A percentile compares a stretch with the other conserved stretches of the same genome.
Evolutionary conservation across 1,284 basidiomycete species (phyloP).

Genomic region (Cutaneotrichosporon spelunceum): DNA sequence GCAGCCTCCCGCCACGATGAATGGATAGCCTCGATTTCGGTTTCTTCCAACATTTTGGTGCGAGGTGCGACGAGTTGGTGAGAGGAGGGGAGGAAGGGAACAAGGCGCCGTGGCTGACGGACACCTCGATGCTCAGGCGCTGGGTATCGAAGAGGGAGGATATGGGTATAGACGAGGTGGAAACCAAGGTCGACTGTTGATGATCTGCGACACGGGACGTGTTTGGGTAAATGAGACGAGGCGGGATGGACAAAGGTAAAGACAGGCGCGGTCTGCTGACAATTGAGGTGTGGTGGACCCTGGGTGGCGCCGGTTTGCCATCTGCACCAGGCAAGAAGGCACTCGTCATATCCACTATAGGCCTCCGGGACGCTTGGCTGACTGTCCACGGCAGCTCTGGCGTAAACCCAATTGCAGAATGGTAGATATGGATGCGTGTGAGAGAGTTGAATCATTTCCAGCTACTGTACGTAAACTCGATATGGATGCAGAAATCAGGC

Average conservation of each 20-base stretch:
- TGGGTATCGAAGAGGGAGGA: background rate
- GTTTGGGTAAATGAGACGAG: background rate
- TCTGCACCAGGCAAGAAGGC: too few species aligned
- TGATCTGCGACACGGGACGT: background rate
- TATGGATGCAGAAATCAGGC: background rate
- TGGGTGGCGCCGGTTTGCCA: background rate
- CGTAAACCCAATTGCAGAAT: too few species aligned
- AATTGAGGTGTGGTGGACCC: background rate
- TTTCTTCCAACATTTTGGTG: background rate
- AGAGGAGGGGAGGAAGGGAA: background rate
- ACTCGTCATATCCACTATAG: background rate
- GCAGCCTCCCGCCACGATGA: background rate
- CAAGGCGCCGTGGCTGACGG: too few species aligned
- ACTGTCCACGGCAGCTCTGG: too few species aligned
- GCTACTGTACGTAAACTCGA: background rate
- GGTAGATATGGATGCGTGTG: too few species aligned
- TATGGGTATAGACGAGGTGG: background rate
- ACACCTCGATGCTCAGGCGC: too few species aligned
- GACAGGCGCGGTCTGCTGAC: conserved; percentile 1
- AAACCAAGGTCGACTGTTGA: background rate
- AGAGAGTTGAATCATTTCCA: too few species aligned
- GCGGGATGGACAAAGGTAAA: background rate
- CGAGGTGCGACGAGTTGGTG: background rate
- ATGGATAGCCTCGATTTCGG: background rate
- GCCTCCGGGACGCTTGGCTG: background rate